Base-by-base conservation (phyloP, 768 basidiomycete genomes). In the Panaeolus papilionaceus region DNA sequence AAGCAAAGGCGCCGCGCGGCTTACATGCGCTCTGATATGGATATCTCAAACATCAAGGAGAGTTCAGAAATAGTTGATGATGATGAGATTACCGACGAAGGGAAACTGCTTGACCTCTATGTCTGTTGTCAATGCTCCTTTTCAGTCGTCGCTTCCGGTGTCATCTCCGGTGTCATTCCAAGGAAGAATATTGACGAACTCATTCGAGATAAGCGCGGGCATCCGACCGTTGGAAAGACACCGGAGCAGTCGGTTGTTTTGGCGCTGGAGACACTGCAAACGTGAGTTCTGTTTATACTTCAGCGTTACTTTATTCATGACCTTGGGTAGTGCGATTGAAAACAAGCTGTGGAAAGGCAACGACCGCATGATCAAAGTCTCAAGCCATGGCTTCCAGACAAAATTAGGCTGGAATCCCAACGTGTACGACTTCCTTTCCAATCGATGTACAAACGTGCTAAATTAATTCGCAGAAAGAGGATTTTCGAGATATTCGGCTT, bases 81-180 rank as follows among this genome's bases (percentile, higher is more conserved):
- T 16, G 68, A 75, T 42, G 68, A 63, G n/a, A 67, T 65, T 28
- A 69, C 76, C 37, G 84, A 83, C 42, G 83, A 85, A 70, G 89
- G 86, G 26, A 86, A 83, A 67, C 76, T 92, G 37, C 79, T 95
- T 47, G 92, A 95, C 76, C 82, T 94, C 37, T 95, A 92, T 73
- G 81, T 94, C 54, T 95, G 94, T 75, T 95, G 94, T 73, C 93
- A 94, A 73, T 95, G 94, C 76, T 89, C 89, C 26, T 78, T 91
- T 69, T 92, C 90, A 73, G 88, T 90, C 71, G 82, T 93, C 44
- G 89, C 86, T 0, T 92, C 91, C 26, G 83, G 85, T 16, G 80
- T 90, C 63, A 89, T 94, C 61, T 87, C 92, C 42, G 93, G 92
- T 4, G 88, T 95, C 49, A 82, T 95, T 67, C 87, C 90, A 8